Evolutionary conservation across 306 rosid genomes (phyloP).

Genomic region (Cucurbita maxima): DNA sequence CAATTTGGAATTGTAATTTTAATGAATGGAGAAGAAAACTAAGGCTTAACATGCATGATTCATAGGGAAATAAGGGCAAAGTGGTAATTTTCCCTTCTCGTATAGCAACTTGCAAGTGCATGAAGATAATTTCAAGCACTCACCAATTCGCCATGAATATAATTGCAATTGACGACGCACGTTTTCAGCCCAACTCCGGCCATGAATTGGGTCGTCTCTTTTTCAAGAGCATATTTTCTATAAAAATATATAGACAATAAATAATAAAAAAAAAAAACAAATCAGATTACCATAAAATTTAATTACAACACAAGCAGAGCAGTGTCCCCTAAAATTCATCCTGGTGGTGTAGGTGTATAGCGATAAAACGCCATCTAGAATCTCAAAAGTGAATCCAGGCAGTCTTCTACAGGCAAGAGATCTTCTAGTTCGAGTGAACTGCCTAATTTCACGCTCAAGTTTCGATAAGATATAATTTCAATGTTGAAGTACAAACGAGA

Average conservation of each 20-base stretch:
- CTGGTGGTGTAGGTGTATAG: neutral
- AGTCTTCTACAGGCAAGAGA: neutral
- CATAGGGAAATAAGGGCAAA: neutral
- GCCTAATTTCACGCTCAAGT: neutral
- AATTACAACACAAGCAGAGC: neutral
- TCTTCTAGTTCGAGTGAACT: neutral
- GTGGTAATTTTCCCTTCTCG: neutral
- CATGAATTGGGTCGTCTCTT: neutral
- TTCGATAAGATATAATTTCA: neutral
- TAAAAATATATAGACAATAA: neutral
- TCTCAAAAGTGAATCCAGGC: neutral
- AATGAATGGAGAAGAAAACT: neutral
- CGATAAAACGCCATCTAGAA: neutral
- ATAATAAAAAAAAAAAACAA: neutral
- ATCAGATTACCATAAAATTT: neutral
- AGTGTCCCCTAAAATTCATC: neutral
- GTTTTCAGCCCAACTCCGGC: neutral
- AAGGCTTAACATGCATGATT: neutral
- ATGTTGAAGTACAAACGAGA: neutral
- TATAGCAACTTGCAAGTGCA: neutral
- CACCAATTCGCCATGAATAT: neutral
- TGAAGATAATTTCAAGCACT: neutral
- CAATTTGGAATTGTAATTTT: neutral
- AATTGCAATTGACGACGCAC: neutral
- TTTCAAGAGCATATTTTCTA: neutral